Percentiles rank a stretch among this genome's conserved stretches.
Evolutionary conservation across 208 protist genomes (phyloP).

Genomic region (Jaenimonas drosophilae): DNA sequence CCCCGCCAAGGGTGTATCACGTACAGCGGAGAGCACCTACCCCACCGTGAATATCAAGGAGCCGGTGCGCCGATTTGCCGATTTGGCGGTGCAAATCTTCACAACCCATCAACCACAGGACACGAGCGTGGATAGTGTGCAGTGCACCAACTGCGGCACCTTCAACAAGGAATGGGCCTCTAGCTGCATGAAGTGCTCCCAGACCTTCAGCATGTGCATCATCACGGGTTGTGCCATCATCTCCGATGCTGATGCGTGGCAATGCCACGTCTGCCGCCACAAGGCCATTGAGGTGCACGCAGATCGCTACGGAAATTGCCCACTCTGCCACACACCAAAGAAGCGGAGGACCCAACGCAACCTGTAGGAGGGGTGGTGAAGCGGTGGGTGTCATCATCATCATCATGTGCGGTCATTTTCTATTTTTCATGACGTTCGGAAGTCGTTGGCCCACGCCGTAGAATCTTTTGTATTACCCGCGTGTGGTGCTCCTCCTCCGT

Average conservation of each 20-base stretch:
- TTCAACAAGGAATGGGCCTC: conserved; percentile 89
- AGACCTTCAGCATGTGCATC: conserved; percentile 83
- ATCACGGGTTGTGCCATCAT: conserved; percentile 74
- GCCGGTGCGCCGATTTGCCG: conserved; percentile 66
- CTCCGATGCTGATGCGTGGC: conserved; percentile 51
- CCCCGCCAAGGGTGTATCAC: conserved; percentile 34
- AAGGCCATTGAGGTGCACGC: conserved; percentile 62
- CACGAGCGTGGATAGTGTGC: conserved; percentile 55
- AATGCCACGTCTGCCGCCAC: conserved; percentile 82
- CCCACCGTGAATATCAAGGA: conserved; percentile 70
- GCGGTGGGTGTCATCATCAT: no score
- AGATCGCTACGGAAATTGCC: conserved; percentile 78
- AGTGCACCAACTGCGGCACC: conserved; percentile 73
- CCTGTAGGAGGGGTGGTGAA: neutral
- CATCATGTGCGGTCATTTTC: no score
- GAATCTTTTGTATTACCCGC: no score
- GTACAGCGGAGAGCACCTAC: conserved; percentile 38
- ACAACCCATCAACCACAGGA: conserved; percentile 80
- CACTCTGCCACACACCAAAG: conserved; percentile 85
- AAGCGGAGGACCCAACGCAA: conserved; percentile 26
- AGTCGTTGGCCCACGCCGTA: no score
- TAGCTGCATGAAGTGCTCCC: conserved; percentile 70
- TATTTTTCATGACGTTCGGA: no score
- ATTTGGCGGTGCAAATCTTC: conserved; percentile 89
- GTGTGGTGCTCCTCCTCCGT: no score